phyloP scores from a whole-genome alignment of 768 basidiomycete species.

The Pleurotus tuber-regium region DNA sequence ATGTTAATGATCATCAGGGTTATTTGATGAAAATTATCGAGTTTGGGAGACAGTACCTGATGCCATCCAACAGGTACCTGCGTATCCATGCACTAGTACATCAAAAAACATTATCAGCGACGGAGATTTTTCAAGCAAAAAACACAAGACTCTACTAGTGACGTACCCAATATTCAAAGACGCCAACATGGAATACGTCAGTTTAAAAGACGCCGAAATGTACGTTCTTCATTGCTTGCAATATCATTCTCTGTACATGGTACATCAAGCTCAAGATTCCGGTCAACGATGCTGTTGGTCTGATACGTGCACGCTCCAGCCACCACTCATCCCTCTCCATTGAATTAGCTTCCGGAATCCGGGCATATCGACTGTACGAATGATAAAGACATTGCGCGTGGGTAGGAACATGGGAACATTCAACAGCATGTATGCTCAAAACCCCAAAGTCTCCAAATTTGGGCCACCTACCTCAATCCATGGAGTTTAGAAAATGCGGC shows the following conservation, averaged over 20 bases:
- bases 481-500: not conserved
- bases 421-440: not conserved
- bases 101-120: not conserved
- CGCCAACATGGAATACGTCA: not conserved
- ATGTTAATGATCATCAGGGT: slow-evolving; percentile 8
- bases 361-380: not conserved
- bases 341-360: not conserved
- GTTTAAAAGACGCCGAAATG: not conserved
- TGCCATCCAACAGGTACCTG: slow-evolving; percentile 1
- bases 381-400: not conserved
- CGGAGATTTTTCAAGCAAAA: not conserved
- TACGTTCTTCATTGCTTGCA: not conserved
- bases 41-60: slow-evolving; percentile 1
- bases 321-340: not conserved
- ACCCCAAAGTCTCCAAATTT: not conserved
- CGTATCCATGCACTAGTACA: slow-evolving; percentile 1
- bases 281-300: not conserved
- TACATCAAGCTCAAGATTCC: not conserved
- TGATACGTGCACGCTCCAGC: not conserved
- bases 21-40: not conserved
- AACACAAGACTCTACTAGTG: not conserved
- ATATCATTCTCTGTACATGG: not conserved
- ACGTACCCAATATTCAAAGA: not conserved
- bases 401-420: not conserved
- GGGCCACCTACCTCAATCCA: not conserved